Base-by-base conservation (phyloP, 495 filamentous ascomycete species). In the Podospora pseudoanserina region DNA sequence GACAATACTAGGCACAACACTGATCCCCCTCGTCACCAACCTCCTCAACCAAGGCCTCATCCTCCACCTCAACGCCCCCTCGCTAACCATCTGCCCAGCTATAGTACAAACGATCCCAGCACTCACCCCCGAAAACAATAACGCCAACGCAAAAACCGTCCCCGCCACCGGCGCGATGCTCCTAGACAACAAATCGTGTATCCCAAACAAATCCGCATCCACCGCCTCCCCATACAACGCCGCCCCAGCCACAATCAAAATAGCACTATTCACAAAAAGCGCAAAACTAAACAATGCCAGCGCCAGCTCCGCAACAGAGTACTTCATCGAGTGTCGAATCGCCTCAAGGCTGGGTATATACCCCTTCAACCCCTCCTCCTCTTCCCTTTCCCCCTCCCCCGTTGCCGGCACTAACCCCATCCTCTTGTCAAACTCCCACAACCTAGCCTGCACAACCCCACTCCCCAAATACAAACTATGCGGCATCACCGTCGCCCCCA, bases 401-500 rank as follows among this genome's bases (percentile, higher is more conserved):
- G 72, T 65, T 18, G 78, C 70, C 15, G 85, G 80, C 11, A 87
- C 80, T 39, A 89, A 83, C n/a, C 89, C 88, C 16, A 77, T 74
- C 57, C 82, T 83, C 26, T 80, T 75, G 75, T 97, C 93, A 72
- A 90, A 97, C 57, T 94, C 90, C 63, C 85, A 85, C 3, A 97
- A 87, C 9, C 93, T 89, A 11, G 91, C 81, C 76, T 97, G 92
- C 0, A 96, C 92, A 60, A 96, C 89, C 13, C 92, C 93, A 60
- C 89, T 92, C n/a, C 93, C 93, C 6, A 97, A 85, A 72, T 93
- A 97, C 32, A 97, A 84, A 61, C 89, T 92, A 77, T 97, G 93
- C 4, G 93, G 93, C 93, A 97, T 97, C 26, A 97, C 92, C 2
- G 93, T 97, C 18, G 93, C 93, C 26, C 93, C 93, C 13, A 97